Base-by-base conservation (phyloP, 352 stramenopile species). In the Pythium myriotylum region DNA sequence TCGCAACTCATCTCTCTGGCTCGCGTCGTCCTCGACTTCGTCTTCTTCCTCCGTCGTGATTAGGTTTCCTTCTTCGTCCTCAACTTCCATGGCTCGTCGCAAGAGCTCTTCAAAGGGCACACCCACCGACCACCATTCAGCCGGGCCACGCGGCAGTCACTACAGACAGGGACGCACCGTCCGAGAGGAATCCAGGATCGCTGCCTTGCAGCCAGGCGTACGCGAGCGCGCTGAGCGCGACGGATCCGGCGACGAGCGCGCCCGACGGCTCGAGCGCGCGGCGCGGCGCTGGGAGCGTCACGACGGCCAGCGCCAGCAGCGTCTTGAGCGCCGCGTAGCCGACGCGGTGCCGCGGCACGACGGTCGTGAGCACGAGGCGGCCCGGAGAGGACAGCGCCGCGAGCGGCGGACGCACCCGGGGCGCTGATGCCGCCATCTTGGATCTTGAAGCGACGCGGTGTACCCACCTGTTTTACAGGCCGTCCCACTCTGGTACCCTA, bases 171-270 rank as follows among this genome's bases (percentile, higher is more conserved):
- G n/a, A n/a, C n/a, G 19, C 50, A 76, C 67, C 70, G 69, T 84
- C 64, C n/a, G 37, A 63, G 40, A 82, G 55, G 37, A 71, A 79
- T 1, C 68, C 76, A 12, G 73, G 76, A 40, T 85, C 68, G 39
- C 76, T 82, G 8, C 65, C 58, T 45, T 85, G 73, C 1, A 84
- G 33, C 7, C 48, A 39, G 16, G 68, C 66, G 50, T 76, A 78
- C 3, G 51, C 43, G 3, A 48, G 14, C 1, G 59, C 61, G 37
- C 48, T 64, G 40, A 68, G 43, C 24, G 48, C 32, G 5, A 58
- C 6, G 13, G 23, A 12, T 9, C 48, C 14, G n/a, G 8, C 39
- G 14, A 54, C 26, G 22, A 42, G 7, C 2, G 37, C 35, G 16
- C 14, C 17, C 20, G 48, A 59, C 19, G 48, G 42, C 23, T 66